These are phyloP conservation scores for Fusarium virguliforme DNA, from an alignment of 2,329 filamentous ascomycete genomes.

Conservation along the genomic window DNA sequence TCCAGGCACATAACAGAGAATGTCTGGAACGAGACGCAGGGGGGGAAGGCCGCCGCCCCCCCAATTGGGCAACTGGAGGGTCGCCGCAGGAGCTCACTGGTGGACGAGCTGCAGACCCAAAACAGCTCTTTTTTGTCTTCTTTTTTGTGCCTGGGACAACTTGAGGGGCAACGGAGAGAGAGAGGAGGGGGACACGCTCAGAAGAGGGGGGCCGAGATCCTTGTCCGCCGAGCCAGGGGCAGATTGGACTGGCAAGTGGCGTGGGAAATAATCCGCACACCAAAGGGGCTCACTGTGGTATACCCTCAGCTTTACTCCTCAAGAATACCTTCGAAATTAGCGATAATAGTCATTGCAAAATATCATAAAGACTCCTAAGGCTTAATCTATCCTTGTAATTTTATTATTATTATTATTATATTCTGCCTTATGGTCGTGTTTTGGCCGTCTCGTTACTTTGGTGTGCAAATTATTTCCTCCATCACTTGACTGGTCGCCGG, in stretches of 20 bases:
- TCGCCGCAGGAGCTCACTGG: slow-evolving; percentile 36
- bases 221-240: slow-evolving; percentile 45
- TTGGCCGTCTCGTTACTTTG: too few species aligned
- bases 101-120: slow-evolving; percentile 26
- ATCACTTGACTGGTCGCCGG: slow-evolving; percentile 11
- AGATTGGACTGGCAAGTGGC: slow-evolving; percentile 28
- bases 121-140: slow-evolving; percentile 27
- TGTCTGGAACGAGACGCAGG: slow-evolving; percentile 36
- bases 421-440: too few species aligned
- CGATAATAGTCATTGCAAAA: too few species aligned
- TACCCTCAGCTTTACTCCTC: too few species aligned
- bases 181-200: slow-evolving; percentile 13
- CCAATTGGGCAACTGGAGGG: slow-evolving; percentile 28
- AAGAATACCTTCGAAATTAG: too few species aligned
- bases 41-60: slow-evolving; percentile 13
- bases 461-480: too few species aligned
- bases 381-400: too few species aligned
- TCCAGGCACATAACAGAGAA: slow-evolving; percentile 24
- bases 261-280: too few species aligned
- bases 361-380: too few species aligned
- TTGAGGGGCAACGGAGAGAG: slow-evolving; percentile 30
- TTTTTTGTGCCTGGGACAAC: slow-evolving; percentile 28
- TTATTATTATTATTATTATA: too few species aligned
- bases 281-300: too few species aligned
- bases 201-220: slow-evolving; percentile 30